phyloP scores from a whole-genome alignment of 495 filamentous ascomycete genomes.

The Hypoxylon crocopeplum region DNA sequence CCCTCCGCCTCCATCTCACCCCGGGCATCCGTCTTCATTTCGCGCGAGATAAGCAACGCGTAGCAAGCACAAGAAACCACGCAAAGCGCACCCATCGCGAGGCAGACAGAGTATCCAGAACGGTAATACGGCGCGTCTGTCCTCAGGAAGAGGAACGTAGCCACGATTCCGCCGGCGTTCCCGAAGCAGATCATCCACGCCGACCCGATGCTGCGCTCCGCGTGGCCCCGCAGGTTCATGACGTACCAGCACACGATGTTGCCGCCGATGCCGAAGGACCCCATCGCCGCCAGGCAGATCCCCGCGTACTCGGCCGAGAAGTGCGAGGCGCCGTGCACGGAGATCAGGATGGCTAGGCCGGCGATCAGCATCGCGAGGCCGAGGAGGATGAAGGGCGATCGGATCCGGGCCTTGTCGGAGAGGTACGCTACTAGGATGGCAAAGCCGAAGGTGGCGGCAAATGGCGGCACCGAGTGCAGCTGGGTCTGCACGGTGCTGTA shows the following conservation, averaged over 20 bases:
- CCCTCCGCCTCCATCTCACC: too few species aligned
- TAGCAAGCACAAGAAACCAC: too few species aligned
- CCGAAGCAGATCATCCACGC: conserved; percentile 53
- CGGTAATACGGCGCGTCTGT: conserved; percentile 39
- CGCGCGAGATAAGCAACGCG: too few species aligned
- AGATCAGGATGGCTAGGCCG: conserved; percentile 71
- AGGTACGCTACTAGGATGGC: conserved; percentile 57
- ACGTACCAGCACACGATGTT: conserved; percentile 81
- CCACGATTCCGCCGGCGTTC: conserved; percentile 37
- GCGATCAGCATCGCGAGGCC: conserved; percentile 32
- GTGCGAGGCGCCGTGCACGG: conserved; percentile 57
- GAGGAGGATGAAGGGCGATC: conserved; percentile 56
- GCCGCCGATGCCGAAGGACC: conserved; percentile 65
- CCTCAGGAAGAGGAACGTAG: conserved; percentile 34
- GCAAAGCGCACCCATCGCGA: too few species aligned
- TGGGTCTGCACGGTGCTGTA: conserved; percentile 69
- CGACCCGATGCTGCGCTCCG: conserved; percentile 71
- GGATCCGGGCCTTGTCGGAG: conserved; percentile 55
- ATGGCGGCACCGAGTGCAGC: conserved; percentile 74
- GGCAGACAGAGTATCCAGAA: conserved; percentile 26
- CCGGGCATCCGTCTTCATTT: too few species aligned
- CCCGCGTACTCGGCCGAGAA: conserved; percentile 64
- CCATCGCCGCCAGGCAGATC: conserved; percentile 68
- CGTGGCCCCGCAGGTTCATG: conserved; percentile 80
- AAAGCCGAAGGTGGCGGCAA: conserved; percentile 67